These are phyloP conservation scores for Botrytis elliptica DNA, from an alignment of 2,329 filamentous ascomycete species.

Conservation along the genomic window DNA sequence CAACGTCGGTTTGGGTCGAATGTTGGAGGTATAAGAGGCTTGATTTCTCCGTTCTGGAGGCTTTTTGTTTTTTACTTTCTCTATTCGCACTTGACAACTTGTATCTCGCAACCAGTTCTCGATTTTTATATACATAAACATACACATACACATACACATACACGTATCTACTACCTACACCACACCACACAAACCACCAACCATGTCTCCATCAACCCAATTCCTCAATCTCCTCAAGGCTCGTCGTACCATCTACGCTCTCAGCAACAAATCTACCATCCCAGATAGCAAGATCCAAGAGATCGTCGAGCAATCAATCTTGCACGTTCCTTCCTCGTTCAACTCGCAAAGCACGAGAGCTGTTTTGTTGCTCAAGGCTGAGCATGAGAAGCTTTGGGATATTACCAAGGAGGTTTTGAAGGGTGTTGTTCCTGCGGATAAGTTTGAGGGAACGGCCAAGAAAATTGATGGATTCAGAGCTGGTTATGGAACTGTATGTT, in stretches of 20 bases:
- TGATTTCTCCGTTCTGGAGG: neutral
- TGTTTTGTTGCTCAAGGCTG: slow-evolving; percentile 73
- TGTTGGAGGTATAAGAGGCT: neutral
- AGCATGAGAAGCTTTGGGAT: slow-evolving; percentile 89
- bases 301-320: slow-evolving; percentile 62
- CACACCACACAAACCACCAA: neutral
- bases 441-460: slow-evolving; percentile 29
- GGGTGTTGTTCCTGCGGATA: slow-evolving; percentile 59
- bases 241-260: slow-evolving; percentile 68
- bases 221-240: slow-evolving; percentile 61
- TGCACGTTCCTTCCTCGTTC: slow-evolving; percentile 76
- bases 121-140: neutral
- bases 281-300: slow-evolving; percentile 59
- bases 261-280: slow-evolving; percentile 63
- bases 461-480: slow-evolving; percentile 57
- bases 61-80: neutral
- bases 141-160: neutral
- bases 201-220: slow-evolving; percentile 30
- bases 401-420: slow-evolving; percentile 64
- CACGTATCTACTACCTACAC: neutral
- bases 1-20: neutral
- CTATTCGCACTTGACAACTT: too few species aligned
- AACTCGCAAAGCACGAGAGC: slow-evolving; percentile 83
- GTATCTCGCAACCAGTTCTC: neutral
- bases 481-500: slow-evolving; percentile 71